Evolutionary conservation across 2,329 filamentous ascomycete genomes (phyloP).

Genomic region (Phyllosticta paracitricarpa): DNA sequence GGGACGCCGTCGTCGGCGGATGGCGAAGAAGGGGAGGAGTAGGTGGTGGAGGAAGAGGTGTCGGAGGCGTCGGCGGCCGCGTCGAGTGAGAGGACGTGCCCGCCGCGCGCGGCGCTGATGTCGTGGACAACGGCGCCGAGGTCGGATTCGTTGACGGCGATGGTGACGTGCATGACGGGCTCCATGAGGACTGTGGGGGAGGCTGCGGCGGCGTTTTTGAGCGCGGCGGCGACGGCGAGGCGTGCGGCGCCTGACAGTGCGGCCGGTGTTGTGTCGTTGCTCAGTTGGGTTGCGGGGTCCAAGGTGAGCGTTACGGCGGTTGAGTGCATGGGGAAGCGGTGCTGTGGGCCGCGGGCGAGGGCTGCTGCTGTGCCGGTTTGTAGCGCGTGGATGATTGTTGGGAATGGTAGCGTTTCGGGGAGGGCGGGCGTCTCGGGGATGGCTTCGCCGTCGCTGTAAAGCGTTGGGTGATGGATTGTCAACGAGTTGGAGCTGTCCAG

Average conservation of each 20-base stretch:
- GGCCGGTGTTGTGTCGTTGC: conserved; percentile 56
- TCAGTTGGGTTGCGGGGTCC: conserved; percentile 54
- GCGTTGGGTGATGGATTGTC: conserved; percentile 43
- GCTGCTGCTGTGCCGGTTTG: conserved; percentile 75
- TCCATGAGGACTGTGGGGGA: conserved; percentile 64
- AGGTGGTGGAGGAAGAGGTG: conserved; percentile 8
- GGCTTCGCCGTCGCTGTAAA: conserved; percentile 33
- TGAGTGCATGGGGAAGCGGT: conserved; percentile 69
- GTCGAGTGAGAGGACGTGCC: conserved; percentile 62
- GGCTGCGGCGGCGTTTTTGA: conserved; percentile 52
- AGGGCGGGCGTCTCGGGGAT: conserved; percentile 39
- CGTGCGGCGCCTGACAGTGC: conserved; percentile 58
- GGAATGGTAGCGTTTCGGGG: conserved; percentile 43
- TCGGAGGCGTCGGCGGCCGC: conserved; percentile 23
- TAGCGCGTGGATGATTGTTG: conserved; percentile 45
- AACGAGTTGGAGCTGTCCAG: conserved; percentile 48
- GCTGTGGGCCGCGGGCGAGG: conserved; percentile 72
- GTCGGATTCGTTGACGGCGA: conserved; percentile 71
- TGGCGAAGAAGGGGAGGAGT: conserved; percentile 5
- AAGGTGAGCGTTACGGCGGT: conserved; percentile 62
- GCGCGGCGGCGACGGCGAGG: conserved; percentile 53
- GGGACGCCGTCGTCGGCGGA: not conserved
- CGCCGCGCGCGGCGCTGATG: conserved; percentile 62
- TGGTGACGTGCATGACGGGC: conserved; percentile 84
- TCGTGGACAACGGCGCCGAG: conserved; percentile 79